These are phyloP conservation scores for Astragalus membranaceus DNA, from an alignment of 306 rosid genomes.

Conservation along the genomic window DNA sequence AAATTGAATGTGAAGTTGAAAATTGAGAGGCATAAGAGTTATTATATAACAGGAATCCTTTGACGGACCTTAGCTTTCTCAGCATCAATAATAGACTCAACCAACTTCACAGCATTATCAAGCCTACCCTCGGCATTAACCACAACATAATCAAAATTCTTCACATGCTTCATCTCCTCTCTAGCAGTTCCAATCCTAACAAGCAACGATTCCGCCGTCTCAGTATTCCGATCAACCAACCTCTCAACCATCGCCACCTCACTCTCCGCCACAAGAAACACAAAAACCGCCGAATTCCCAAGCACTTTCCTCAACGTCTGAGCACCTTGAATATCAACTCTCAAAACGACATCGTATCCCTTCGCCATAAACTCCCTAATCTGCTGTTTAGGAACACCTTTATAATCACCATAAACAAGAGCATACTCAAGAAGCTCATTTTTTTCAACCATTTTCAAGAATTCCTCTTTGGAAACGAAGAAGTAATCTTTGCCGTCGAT, in stretches of 20 bases:
- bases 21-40: not conserved
- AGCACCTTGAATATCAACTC: slow-evolving; percentile 96
- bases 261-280: slow-evolving; percentile 74
- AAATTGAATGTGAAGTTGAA: not conserved
- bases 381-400: slow-evolving; percentile 88
- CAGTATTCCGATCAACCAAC: slow-evolving; percentile 69
- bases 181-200: slow-evolving; percentile 79
- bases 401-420: slow-evolving; percentile 82
- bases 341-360: slow-evolving; percentile 64
- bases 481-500: slow-evolving; percentile 63
- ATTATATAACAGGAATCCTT: slow-evolving; percentile 47
- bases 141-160: slow-evolving; percentile 75
- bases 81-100: slow-evolving; percentile 68
- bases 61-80: slow-evolving; percentile 93
- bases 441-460: slow-evolving; percentile 46
- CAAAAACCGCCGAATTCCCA: slow-evolving; percentile 69
- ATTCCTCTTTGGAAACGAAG: slow-evolving; percentile 70
- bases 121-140: slow-evolving; percentile 79
- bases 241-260: slow-evolving; percentile 80
- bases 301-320: slow-evolving; percentile 60
- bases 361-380: slow-evolving; percentile 66
- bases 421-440: slow-evolving; percentile 84
- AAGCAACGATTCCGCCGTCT: slow-evolving; percentile 63
- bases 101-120: slow-evolving; percentile 61
- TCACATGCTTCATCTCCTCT: slow-evolving; percentile 81